A percentile compares a stretch with the other conserved stretches of the same genome.
phyloP scores from a whole-genome alignment of 2,329 filamentous ascomycete genomes.

The Ophiostoma quercus region DNA sequence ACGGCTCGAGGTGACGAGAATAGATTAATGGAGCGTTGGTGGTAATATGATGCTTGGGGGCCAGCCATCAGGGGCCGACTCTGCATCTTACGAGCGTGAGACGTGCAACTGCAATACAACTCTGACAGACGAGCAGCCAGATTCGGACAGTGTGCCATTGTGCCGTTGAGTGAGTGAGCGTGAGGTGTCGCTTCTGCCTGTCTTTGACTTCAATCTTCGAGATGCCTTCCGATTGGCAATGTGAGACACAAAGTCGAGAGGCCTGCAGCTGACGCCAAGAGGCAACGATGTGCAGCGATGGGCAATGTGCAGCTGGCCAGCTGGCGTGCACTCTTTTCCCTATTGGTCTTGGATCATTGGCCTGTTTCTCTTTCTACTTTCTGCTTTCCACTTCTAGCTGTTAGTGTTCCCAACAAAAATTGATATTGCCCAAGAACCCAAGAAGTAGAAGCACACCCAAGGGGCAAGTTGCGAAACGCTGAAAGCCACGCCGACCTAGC shows the following conservation, averaged over 20 bases:
- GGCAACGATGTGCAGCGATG: background rate
- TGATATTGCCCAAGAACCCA: background rate
- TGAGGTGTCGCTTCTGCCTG: background rate
- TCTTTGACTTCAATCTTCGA: background rate
- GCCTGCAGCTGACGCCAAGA: background rate
- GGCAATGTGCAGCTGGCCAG: background rate
- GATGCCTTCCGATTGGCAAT: no score
- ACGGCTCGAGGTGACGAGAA: background rate
- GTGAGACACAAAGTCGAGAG: background rate
- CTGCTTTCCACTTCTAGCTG: background rate
- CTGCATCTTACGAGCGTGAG: slow-evolving; percentile 1
- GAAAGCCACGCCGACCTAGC: slow-evolving; percentile 8
- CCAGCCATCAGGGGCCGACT: background rate
- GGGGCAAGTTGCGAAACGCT: slow-evolving; percentile 2
- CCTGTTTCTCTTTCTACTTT: background rate
- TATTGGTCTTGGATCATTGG: slow-evolving; percentile 2
- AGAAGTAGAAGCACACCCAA: background rate
- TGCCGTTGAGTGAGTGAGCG: background rate
- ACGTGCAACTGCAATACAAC: background rate
- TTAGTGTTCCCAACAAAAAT: slow-evolving; percentile 9
- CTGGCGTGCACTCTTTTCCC: background rate
- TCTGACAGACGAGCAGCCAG: background rate
- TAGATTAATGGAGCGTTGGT: background rate
- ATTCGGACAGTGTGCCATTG: background rate
- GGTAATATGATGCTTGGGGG: background rate